phyloP scores from a whole-genome alignment of 257 asterid species.

The Nicotiana tabacum region DNA sequence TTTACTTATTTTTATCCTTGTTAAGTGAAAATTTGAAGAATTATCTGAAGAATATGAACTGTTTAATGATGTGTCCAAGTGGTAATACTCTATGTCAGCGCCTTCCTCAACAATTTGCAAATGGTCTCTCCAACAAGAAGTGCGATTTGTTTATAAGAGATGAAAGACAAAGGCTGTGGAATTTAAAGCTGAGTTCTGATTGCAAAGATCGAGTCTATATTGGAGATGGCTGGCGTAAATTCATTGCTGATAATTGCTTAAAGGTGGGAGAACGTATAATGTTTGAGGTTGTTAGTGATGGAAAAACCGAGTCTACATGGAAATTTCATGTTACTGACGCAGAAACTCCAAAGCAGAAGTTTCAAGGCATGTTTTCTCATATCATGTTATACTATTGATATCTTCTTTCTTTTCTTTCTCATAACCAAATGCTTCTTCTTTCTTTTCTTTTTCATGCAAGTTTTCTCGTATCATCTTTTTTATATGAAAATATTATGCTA shows the following conservation, averaged over 20 bases:
- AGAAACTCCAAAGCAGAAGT: no score
- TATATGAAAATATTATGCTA: no score
- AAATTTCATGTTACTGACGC: no score
- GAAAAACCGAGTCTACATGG: neutral
- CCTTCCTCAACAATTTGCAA: neutral
- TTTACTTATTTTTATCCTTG: neutral
- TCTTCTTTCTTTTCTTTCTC: neutral
- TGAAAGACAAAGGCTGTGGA: slow-evolving; percentile 7
- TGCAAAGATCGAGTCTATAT: neutral
- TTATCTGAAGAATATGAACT: neutral
- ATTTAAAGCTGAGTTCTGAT: neutral
- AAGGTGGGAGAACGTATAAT: neutral
- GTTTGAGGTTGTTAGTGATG: neutral
- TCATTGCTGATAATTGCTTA: neutral
- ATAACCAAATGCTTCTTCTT: no score
- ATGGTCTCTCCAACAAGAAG: neutral
- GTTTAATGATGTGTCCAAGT: neutral
- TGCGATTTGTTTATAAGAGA: neutral
- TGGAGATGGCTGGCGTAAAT: neutral
- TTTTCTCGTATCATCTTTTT: no score
- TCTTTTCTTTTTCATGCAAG: no score
- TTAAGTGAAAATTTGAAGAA: neutral
- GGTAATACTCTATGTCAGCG: neutral
- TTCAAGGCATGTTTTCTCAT: no score
- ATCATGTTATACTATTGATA: neutral